Evolutionary conservation across 345 rosid species (phyloP).

Genomic region (Sisymbrium altissimum): DNA sequence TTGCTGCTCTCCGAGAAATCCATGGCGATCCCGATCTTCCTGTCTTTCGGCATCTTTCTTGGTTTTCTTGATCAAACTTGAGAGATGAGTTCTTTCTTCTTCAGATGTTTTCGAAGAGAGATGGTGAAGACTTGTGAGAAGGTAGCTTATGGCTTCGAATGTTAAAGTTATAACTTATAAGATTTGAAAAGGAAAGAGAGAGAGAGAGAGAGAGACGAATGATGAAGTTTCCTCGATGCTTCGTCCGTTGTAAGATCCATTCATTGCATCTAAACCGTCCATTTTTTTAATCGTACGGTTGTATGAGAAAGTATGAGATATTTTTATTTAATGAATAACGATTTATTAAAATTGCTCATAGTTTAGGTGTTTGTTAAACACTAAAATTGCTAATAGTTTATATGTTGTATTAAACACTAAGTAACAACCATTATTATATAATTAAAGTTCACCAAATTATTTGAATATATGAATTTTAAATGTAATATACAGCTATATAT

Average conservation of each 20-base stretch:
- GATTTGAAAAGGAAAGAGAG: not conserved
- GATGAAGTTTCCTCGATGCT: conserved; percentile 24
- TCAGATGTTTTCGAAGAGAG: not conserved
- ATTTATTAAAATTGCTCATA: not conserved
- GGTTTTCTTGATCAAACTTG: not conserved
- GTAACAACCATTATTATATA: not conserved
- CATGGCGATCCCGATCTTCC: conserved; percentile 79
- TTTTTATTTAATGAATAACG: not conserved
- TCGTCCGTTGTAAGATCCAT: conserved; percentile 5
- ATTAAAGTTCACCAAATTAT: not conserved
- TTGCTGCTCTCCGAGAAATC: conserved; percentile 96
- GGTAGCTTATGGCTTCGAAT: not conserved
- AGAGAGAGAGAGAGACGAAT: not conserved
- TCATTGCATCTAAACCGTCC: conserved; percentile 18
- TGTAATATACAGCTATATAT: not conserved
- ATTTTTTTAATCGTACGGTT: not conserved
- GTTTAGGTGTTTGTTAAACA: not conserved
- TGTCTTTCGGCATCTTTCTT: conserved; percentile 57
- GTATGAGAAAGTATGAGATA: not conserved
- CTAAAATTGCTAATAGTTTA: not conserved
- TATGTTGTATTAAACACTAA: not conserved
- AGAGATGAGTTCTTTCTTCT: not conserved
- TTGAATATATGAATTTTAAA: not conserved
- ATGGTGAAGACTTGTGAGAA: conserved; percentile 5
- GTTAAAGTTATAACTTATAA: not conserved